These are phyloP conservation scores for Phialemoniopsis sp. DNA, from an alignment of 2,329 filamentous ascomycete genomes.

Conservation along the genomic window DNA sequence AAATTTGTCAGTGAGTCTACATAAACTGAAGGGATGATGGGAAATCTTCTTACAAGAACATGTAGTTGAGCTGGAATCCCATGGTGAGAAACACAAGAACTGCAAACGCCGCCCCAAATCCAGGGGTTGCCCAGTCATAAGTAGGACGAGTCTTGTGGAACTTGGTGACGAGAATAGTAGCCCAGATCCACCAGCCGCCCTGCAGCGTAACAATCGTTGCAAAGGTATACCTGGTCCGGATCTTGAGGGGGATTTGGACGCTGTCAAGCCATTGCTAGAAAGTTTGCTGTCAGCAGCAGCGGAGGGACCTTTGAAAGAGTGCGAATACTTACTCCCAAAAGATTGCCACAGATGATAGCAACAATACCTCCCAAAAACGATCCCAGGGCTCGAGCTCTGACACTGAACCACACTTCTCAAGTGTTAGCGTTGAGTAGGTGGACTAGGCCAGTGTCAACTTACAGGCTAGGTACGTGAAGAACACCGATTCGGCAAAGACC, in stretches of 20 bases:
- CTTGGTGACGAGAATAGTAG: slow-evolving; percentile 58
- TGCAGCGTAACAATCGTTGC: slow-evolving; percentile 50
- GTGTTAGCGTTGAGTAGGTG: slow-evolving; percentile 1
- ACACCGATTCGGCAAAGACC: slow-evolving; percentile 68
- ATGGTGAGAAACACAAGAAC: slow-evolving; percentile 64
- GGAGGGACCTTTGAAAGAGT: too few species aligned
- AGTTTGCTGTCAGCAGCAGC: slow-evolving; percentile 13
- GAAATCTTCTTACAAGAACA: slow-evolving; percentile 48
- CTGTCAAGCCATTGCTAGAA: slow-evolving; percentile 52
- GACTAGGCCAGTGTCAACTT: slow-evolving; percentile 8
- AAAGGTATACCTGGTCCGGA: slow-evolving; percentile 52
- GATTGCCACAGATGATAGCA: slow-evolving; percentile 60
- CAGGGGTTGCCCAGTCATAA: slow-evolving; percentile 61
- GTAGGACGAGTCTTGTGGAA: slow-evolving; percentile 53
- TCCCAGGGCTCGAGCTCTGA: slow-evolving; percentile 63
- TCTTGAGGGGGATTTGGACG: slow-evolving; percentile 47
- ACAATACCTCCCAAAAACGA: slow-evolving; percentile 68
- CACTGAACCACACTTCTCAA: slow-evolving; percentile 59
- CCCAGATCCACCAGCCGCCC: slow-evolving; percentile 71
- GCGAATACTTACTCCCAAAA: slow-evolving; percentile 51
- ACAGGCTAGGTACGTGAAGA: slow-evolving; percentile 62
- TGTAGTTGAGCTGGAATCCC: slow-evolving; percentile 70
- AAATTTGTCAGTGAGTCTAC: neutral
- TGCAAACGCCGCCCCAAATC: slow-evolving; percentile 63
- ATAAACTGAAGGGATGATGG: neutral